Base-by-base conservation (phyloP, 306 rosid genomes). In the Quillaja saponaria region DNA sequence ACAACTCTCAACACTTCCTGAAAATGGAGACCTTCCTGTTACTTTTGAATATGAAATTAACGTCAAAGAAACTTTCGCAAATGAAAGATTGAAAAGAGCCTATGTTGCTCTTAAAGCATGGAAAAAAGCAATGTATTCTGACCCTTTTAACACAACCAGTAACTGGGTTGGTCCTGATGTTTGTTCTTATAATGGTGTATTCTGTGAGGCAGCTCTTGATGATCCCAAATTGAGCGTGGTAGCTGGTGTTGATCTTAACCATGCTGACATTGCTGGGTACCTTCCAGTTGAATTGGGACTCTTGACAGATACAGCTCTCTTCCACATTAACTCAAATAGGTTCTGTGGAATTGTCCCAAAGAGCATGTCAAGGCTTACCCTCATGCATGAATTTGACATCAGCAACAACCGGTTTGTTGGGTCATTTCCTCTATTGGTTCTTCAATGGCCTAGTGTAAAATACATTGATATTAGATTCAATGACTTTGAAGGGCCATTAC, bases 361-460 rank as follows among this genome's bases (percentile, higher is more conserved):
- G 2, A 60, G 51, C 69, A 25, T 82, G 2, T 61, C 67, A 53
- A 75, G 25, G 34, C 57, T 78, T 10, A 15, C 54, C 8, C 63
- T 75, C 0, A 19, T 82, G 63, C 14, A 33, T n/a, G 87, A 82
- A 64, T 78, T 78, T 75, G 87, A 82, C 16, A 49, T 75, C 0
- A 82, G 87, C 46, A 82, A 82, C 70, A 82, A 82, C 1, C 81
- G 74, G 2, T 82, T 82, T 17, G 87, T 82, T 33, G 87, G 87
- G 21, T 8, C 4, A 6, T 82, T 82, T 55, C 84, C 81, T 35
- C 33, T 0, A 3, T 77, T 75, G 10, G 70, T 71, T 5, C 77
- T 82, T 14, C 28, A 44, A 47, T 71, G 69, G 87, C 47, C 74
- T 13, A n/a, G 21, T n/a, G 5, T 82, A 7, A 78, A 68, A 45